Base-by-base conservation (phyloP, 306 rosid species). In the Dalbergia cultrata region DNA sequence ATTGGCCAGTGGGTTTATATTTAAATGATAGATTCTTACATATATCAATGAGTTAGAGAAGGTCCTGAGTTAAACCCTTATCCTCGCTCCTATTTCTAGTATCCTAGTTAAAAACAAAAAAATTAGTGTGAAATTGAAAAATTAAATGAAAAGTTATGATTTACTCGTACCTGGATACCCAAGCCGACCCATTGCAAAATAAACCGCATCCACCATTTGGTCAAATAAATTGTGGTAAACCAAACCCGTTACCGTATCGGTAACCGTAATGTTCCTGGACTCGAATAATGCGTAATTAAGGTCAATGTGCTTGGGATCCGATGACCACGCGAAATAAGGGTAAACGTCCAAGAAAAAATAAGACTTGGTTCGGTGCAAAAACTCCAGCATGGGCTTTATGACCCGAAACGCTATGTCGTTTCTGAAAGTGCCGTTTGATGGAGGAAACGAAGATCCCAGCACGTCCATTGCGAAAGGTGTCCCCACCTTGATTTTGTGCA, bases 191-290 rank as follows among this genome's bases (percentile, higher is more conserved):
- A 95, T 95, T 0, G 97, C 97, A 81, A 88, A 95, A 82, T 87
- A 77, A 17, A 95, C 84, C 7, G 97, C 88, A 69, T 95, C 97
- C 9, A 95, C 88, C 98, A 95, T 95, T 53, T 95, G 98, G 14
- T 95, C 98, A 50, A 95, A 90, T 13, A 95, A 74, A 57, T 91
- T 95, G 16, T 85, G 86, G 74, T 95, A 94, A 0, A 76, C 81
- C 35, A 94, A 61, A 16, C 94, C 91, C 33, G 98, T 69, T 52
- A 43, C 87, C 56, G 95, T 69, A 64, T 94, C 98, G 43, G 77
- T 83, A 26, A 77, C 83, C 6, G 93, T 91, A 0, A 79, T 22
- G 45, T 88, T 87, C 71, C 67, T 78, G 43, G 95, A 72, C 26
- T 84, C 81, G 3, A 91, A 86, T 0, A 94, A 83, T 1, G 97